Evolutionary conservation across 2,329 filamentous ascomycete genomes (phyloP).

Genomic region (Leptographium radiaticola): DNA sequence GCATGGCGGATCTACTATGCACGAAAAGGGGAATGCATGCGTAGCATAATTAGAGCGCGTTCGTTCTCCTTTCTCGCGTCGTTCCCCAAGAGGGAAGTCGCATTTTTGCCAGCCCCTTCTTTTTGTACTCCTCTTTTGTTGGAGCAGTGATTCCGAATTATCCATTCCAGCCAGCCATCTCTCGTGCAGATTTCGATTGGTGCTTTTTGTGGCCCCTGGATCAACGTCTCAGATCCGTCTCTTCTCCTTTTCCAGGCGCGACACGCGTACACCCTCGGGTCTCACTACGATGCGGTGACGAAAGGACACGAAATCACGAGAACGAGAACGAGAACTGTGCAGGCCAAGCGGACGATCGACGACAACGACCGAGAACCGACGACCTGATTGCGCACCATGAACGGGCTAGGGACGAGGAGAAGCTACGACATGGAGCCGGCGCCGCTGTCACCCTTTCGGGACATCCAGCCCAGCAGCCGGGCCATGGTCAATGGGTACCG

Average conservation of each 20-base stretch:
- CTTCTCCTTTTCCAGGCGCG: not conserved
- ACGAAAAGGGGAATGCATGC: too few species aligned
- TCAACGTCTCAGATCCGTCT: not conserved
- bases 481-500: slow-evolving; percentile 47
- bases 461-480: slow-evolving; percentile 28
- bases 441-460: slow-evolving; percentile 18
- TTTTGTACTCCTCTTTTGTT: not conserved
- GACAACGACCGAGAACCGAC: too few species aligned
- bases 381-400: slow-evolving; percentile 18
- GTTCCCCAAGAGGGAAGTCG: too few species aligned
- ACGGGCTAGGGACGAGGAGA: slow-evolving; percentile 21
- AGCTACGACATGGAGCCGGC: slow-evolving; percentile 23
- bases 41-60: too few species aligned
- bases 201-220: not conserved
- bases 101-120: too few species aligned
- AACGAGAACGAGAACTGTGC: too few species aligned
- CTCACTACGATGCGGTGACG: too few species aligned
- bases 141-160: not conserved
- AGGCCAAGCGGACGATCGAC: too few species aligned
- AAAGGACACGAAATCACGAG: too few species aligned
- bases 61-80: too few species aligned
- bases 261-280: not conserved
- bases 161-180: not conserved
- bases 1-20: not conserved
- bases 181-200: not conserved